A percentile compares a stretch with the other conserved stretches of the same genome.
Evolutionary conservation across 2,329 filamentous ascomycete genomes (phyloP).

Genomic region (Claviceps purpurea): DNA sequence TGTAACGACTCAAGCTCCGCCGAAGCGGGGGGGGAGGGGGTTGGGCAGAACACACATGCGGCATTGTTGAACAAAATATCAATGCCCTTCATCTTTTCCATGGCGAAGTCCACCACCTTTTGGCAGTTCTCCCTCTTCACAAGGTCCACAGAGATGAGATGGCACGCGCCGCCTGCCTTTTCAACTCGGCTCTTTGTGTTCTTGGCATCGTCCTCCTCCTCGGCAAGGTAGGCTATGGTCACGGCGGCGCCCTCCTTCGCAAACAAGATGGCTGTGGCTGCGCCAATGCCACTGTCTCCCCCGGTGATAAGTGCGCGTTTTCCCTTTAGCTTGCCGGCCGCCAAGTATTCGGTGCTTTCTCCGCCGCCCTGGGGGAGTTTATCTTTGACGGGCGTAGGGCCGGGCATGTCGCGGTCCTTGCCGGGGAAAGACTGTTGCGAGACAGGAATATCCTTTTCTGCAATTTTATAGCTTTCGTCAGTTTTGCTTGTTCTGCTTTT

Average conservation of each 20-base stretch:
- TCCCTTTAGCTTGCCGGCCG: slow-evolving; percentile 61
- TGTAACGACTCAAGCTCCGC: neutral
- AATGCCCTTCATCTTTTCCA: slow-evolving; percentile 52
- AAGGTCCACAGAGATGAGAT: slow-evolving; percentile 52
- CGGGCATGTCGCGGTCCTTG: slow-evolving; percentile 10
- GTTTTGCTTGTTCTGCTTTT: neutral
- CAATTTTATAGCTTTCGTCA: neutral
- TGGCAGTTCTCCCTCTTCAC: slow-evolving; percentile 54
- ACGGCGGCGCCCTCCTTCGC: slow-evolving; percentile 69
- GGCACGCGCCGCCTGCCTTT: slow-evolving; percentile 49
- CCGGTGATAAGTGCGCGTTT: slow-evolving; percentile 71
- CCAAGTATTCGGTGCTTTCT: slow-evolving; percentile 46
- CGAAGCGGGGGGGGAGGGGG: neutral
- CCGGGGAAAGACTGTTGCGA: slow-evolving; percentile 11
- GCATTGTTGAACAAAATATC: slow-evolving; percentile 67
- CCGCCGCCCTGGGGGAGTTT: slow-evolving; percentile 30
- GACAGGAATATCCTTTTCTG: slow-evolving; percentile 39
- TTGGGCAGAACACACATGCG: slow-evolving; percentile 35
- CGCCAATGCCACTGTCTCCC: slow-evolving; percentile 30
- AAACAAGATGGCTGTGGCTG: slow-evolving; percentile 61
- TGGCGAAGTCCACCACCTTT: slow-evolving; percentile 49
- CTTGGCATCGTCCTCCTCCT: slow-evolving; percentile 64
- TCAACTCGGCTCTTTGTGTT: slow-evolving; percentile 61
- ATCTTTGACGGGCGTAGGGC: slow-evolving; percentile 5
- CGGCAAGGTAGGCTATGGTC: slow-evolving; percentile 59